Percentiles rank a stretch among this genome's conserved stretches.
phyloP scores from a whole-genome alignment of 1,284 basidiomycete species.

The Phlebopus sp. region DNA sequence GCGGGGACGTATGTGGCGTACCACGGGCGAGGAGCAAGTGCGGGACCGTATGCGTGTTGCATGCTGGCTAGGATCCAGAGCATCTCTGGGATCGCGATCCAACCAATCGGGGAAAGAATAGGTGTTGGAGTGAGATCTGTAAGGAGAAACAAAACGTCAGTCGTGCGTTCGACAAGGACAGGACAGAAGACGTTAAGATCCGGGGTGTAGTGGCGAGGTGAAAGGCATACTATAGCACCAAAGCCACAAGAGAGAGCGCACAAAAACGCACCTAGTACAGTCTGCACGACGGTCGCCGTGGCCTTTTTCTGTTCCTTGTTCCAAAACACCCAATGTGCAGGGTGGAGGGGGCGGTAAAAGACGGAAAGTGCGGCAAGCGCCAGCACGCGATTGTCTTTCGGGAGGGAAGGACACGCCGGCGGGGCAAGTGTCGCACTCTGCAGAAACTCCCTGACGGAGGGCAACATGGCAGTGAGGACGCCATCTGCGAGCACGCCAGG shows the following conservation, averaged over 20 bases:
- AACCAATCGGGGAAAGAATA: constrained; percentile 35
- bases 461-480: constrained; percentile 30
- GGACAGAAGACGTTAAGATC: constrained; percentile 3
- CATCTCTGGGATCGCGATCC: constrained; percentile 32
- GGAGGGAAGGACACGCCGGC: constrained; percentile 29
- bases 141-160: neutral
- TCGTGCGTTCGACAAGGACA: constrained; percentile 11
- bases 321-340: constrained; percentile 32
- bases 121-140: constrained; percentile 29
- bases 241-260: neutral
- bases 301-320: constrained; percentile 32
- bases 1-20: constrained; percentile 29
- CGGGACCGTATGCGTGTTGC: constrained; percentile 27
- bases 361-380: constrained; percentile 33
- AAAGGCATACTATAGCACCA: neutral
- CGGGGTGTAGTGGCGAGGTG: neutral
- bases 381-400: constrained; percentile 28
- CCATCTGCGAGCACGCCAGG: constrained; percentile 32
- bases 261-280: constrained; percentile 24
- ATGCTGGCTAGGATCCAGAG: constrained; percentile 34
- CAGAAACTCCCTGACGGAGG: constrained; percentile 27
- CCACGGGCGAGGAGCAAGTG: constrained; percentile 24
- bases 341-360: constrained; percentile 33
- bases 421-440: constrained; percentile 24
- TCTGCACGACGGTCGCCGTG: constrained; percentile 26